Evolutionary conservation across 495 filamentous ascomycete species (phyloP).

Genomic region (Zalerion maritima): DNA sequence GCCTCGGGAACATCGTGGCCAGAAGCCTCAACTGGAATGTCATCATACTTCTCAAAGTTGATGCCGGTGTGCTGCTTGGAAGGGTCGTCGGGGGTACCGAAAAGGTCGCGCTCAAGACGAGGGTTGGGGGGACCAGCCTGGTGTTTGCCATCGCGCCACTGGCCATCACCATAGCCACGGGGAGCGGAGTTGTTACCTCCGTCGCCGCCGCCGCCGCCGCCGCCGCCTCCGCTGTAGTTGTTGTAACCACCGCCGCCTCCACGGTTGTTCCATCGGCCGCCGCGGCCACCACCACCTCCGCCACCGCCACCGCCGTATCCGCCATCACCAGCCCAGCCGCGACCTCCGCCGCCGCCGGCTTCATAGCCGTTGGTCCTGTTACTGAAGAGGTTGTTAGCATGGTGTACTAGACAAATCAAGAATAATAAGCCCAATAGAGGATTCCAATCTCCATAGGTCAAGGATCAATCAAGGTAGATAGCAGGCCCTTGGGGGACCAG

Average conservation of each 20-base stretch:
- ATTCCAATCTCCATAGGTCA: no score
- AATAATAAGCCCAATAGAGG: no score
- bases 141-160: slow-evolving; percentile 95
- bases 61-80: slow-evolving; percentile 92
- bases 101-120: slow-evolving; percentile 87
- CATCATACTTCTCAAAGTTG: slow-evolving; percentile 99
- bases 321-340: slow-evolving; percentile 39
- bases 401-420: no score
- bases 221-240: slow-evolving; percentile 42
- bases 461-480: no score
- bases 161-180: slow-evolving; percentile 81
- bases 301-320: slow-evolving; percentile 31
- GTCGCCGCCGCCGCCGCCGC: slow-evolving; percentile 33
- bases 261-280: slow-evolving; percentile 8
- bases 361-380: slow-evolving; percentile 11
- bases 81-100: slow-evolving; percentile 84
- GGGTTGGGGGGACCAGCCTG: slow-evolving; percentile 75
- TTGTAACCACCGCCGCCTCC: slow-evolving; percentile 32
- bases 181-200: slow-evolving; percentile 29
- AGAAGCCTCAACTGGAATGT: slow-evolving; percentile 95
- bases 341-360: slow-evolving; percentile 14
- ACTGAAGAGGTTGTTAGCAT: slow-evolving; percentile 14
- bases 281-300: slow-evolving; percentile 49
- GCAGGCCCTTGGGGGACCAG: no score
- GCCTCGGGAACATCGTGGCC: slow-evolving; percentile 90